Evolutionary conservation across 1,284 basidiomycete genomes (phyloP).

Genomic region (Pterulicium gracile): DNA sequence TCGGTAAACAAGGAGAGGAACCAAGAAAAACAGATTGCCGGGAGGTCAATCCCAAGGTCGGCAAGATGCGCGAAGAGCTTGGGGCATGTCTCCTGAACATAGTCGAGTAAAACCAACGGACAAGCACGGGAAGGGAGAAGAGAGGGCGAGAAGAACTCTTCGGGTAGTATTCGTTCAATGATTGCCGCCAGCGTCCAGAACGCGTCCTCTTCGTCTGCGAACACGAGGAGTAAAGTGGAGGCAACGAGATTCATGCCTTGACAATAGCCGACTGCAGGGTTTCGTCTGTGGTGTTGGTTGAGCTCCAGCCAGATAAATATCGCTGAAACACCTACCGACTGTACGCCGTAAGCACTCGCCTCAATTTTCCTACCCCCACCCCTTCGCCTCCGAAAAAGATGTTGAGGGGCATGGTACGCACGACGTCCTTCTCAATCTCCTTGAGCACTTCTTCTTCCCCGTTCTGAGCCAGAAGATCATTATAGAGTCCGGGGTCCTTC

Average conservation of each 20-base stretch:
- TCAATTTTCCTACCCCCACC: constrained; percentile 84
- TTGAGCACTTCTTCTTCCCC: constrained; percentile 44
- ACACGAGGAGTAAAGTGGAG: constrained; percentile 85
- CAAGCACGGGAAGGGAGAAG: constrained; percentile 87
- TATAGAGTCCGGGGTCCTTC: constrained; percentile 85
- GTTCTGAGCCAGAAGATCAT: constrained; percentile 65
- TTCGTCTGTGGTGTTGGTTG: constrained; percentile 41
- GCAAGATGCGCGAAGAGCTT: constrained; percentile 68
- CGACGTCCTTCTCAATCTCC: constrained; percentile 96
- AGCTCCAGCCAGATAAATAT: constrained; percentile 2
- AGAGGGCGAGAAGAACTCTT: constrained; percentile 77
- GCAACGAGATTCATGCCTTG: constrained; percentile 95
- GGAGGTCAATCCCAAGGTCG: constrained; percentile 79
- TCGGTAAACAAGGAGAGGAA: constrained; percentile 95
- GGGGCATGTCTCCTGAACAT: constrained; percentile 72
- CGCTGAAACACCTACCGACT: constrained; percentile 53
- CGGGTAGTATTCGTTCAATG: constrained; percentile 76
- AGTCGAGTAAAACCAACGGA: constrained; percentile 83
- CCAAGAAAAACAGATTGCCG: constrained; percentile 97
- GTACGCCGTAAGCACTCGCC: constrained; percentile 84
- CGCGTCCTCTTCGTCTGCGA: constrained; percentile 92
- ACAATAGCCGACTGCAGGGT: constrained; percentile 80
- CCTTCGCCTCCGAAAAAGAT: constrained; percentile 96
- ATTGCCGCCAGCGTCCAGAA: constrained; percentile 94
- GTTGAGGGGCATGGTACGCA: constrained; percentile 90